Percentiles rank a stretch among this genome's conserved stretches.
These are phyloP conservation scores for Aspergillus carlsbadensis DNA, from an alignment of 495 filamentous ascomycete genomes.

Conservation along the genomic window DNA sequence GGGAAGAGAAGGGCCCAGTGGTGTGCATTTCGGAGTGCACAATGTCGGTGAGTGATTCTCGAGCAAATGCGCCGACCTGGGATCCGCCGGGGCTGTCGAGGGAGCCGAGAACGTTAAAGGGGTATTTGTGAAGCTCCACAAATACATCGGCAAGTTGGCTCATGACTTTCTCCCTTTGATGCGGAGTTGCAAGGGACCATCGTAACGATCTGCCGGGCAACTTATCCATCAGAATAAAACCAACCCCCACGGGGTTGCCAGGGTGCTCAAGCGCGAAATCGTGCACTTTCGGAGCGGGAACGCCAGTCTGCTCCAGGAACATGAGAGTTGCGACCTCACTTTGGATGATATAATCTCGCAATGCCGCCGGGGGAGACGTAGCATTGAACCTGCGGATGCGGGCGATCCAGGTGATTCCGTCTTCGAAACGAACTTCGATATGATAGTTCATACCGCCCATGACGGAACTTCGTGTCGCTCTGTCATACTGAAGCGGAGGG, in stretches of 20 bases:
- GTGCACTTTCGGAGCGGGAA: conserved; percentile 31
- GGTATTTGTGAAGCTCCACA: conserved; percentile 34
- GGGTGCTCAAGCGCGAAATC: conserved; percentile 27
- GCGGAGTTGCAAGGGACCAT: conserved; percentile 24
- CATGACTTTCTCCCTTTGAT: conserved; percentile 34
- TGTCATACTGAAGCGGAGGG: conserved; percentile 26
- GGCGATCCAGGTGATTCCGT: conserved; percentile 27
- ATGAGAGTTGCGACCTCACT: conserved; percentile 35
- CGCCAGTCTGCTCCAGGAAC: conserved; percentile 28
- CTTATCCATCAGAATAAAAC: conserved; percentile 46
- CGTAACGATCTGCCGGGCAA: conserved; percentile 32
- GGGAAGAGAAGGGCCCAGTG: conserved; percentile 25
- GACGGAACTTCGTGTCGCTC: conserved; percentile 25
- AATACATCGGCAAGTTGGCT: conserved; percentile 42
- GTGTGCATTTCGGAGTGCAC: conserved; percentile 8
- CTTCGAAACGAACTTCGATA: conserved; percentile 27
- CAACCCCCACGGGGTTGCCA: conserved; percentile 35
- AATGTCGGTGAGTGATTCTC: conserved; percentile 31
- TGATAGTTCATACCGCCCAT: conserved; percentile 41
- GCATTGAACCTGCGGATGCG: conserved; percentile 29
- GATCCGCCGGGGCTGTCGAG: conserved; percentile 20
- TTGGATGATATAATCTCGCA: conserved; percentile 31
- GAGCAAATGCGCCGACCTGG: conserved; percentile 31
- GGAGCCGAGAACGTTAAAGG: conserved; percentile 31
- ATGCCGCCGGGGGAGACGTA: conserved; percentile 29